Base-by-base conservation (phyloP, 2,329 filamentous ascomycete species). In the Diplodia corticola region DNA sequence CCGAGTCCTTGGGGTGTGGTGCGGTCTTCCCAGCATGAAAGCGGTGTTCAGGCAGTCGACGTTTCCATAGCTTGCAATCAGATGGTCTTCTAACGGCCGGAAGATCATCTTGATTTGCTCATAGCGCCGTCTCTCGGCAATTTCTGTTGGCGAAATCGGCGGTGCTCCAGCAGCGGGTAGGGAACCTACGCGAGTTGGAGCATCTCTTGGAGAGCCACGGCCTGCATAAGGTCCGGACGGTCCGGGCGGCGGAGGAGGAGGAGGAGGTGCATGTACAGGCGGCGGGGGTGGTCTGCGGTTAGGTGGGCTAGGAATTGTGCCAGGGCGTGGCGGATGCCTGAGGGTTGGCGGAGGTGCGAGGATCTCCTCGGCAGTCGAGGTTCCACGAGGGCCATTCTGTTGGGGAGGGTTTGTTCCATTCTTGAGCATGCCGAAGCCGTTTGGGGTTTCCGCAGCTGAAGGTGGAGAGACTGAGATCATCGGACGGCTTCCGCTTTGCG, bases 1-100 rank as follows among this genome's bases (percentile, higher is more conserved):
- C 10, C 77, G 75, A 44, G 80, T 75, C 51, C 80, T 69, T 3
- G 69, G 77, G 50, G 75, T 70, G 5, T 73, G 71, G 3, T 67
- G 67, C 33, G 80, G 80, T 53, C 84, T 83, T 53, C 80, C 78
- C 1, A 84, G 84, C 44, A 84, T 80, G 73, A 97, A 97, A 0
- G 92, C 93, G 15, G 81, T 82, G 74, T 95, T 96, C n/a, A 97
- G 78, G 69, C 85, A 88, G 63, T 90, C 84, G 70, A 88, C 88
- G 0, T 88, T 88, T 64, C 86, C 84, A 71, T 96, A 91, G 70
- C 86, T 89, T 22, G 80, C 77, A 59, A 88, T 80, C 48, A 97
- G 84, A 73, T 95, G 94, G 68, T 93, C 89, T 77, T 96, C 92
- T 15, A 97, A 75, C 5, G 84, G 84, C 68, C 86, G 88, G 76